phyloP scores from a whole-genome alignment of 495 filamentous ascomycete genomes.

The Cercophora sp. region DNA sequence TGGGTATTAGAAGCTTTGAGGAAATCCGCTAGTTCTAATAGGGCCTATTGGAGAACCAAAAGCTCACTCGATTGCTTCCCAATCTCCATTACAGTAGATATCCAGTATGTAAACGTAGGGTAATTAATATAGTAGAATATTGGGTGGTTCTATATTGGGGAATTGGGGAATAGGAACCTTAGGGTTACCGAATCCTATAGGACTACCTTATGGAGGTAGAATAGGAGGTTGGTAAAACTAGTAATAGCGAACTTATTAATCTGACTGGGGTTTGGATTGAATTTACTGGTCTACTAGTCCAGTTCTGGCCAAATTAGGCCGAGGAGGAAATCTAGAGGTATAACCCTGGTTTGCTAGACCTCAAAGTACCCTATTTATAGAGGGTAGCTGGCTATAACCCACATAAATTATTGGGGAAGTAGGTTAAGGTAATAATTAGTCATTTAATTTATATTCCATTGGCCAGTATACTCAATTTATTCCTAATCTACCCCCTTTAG shows the following conservation, averaged over 20 bases:
- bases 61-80: neutral
- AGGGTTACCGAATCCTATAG: neutral
- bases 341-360: neutral
- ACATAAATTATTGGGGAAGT: conserved; percentile 1
- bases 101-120: neutral
- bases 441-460: conserved; percentile 1
- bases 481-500: conserved; percentile 4
- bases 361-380: neutral
- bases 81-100: neutral
- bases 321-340: neutral
- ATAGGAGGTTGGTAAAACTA: conserved; percentile 3
- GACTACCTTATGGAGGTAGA: conserved; percentile 5
- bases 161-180: neutral
- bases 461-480: neutral
- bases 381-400: neutral
- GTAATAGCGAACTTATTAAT: neutral
- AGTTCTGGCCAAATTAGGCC: conserved; percentile 1
- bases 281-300: neutral
- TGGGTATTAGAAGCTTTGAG: neutral
- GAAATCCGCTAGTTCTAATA: neutral
- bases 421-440: conserved; percentile 2
- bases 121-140: neutral
- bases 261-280: neutral
- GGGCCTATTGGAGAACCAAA: neutral
- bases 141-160: neutral